These are phyloP conservation scores for Juglanconis sp. DNA, from an alignment of 2,329 filamentous ascomycete species.

Conservation along the genomic window DNA sequence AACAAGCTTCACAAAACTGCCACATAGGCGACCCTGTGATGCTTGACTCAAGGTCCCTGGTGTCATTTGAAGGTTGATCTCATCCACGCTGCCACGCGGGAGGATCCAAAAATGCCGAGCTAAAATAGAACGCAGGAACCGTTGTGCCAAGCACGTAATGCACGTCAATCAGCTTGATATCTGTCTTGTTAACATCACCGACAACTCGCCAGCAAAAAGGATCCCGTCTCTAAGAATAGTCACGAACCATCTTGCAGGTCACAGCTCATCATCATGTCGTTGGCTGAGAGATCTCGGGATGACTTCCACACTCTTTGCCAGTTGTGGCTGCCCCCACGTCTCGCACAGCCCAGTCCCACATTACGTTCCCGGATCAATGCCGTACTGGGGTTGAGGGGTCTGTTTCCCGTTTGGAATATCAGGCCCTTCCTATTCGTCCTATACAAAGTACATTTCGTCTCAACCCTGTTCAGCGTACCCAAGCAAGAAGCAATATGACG, in stretches of 20 bases:
- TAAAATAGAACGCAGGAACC: slow-evolving; percentile 7
- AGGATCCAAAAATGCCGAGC: not conserved
- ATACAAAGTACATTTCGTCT: not conserved
- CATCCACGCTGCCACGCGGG: not conserved
- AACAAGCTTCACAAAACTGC: slow-evolving; percentile 10
- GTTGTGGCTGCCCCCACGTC: not conserved
- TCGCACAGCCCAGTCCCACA: not conserved
- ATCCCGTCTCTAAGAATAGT: slow-evolving; percentile 1
- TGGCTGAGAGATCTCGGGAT: not conserved
- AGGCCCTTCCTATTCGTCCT: slow-evolving; percentile 3
- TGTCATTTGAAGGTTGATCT: not conserved
- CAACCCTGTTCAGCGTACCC: slow-evolving; percentile 7
- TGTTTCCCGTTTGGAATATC: slow-evolving; percentile 3
- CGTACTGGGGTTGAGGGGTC: slow-evolving; percentile 7
- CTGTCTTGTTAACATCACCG: not conserved
- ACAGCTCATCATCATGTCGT: not conserved
- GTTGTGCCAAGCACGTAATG: slow-evolving; percentile 1
- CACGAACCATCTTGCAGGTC: slow-evolving; percentile 1
- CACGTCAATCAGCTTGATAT: not conserved
- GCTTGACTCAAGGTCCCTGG: not conserved
- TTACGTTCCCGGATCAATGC: slow-evolving; percentile 2
- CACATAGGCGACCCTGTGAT: not conserved
- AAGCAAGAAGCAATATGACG: slow-evolving; percentile 14
- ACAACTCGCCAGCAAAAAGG: not conserved
- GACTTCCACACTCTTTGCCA: not conserved